Percentiles rank a stretch among this genome's conserved stretches.
Evolutionary conservation across 2,329 filamentous ascomycete genomes (phyloP).

Genomic region (Fusarium fracticaudum): DNA sequence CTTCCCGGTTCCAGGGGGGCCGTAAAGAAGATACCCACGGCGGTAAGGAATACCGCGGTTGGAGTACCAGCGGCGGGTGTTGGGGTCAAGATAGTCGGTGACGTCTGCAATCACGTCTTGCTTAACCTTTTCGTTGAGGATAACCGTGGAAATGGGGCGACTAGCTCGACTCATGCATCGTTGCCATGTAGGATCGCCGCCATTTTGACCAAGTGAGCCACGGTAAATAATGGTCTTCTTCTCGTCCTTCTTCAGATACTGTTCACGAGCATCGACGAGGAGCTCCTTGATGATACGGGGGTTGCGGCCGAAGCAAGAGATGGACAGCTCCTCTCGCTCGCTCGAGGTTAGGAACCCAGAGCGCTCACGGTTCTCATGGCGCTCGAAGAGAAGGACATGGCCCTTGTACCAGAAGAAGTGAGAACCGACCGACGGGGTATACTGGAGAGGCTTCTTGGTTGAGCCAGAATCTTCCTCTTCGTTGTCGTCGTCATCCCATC

Average conservation of each 20-base stretch:
- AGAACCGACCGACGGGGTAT: conserved; percentile 73
- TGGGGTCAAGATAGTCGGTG: conserved; percentile 69
- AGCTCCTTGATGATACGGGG: conserved; percentile 70
- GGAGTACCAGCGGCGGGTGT: conserved; percentile 80
- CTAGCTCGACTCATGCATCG: conserved; percentile 69
- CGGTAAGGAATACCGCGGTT: conserved; percentile 87
- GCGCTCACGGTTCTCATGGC: conserved; percentile 59
- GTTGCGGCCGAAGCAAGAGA: conserved; percentile 70
- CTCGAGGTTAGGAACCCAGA: conserved; percentile 53
- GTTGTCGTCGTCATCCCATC: conserved; percentile 56
- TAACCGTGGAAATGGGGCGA: conserved; percentile 72
- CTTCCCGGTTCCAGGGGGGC: conserved; percentile 84
- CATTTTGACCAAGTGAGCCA: conserved; percentile 56
- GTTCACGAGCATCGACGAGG: conserved; percentile 64
- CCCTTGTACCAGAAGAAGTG: conserved; percentile 76
- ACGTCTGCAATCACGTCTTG: conserved; percentile 68
- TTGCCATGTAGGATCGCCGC: conserved; percentile 63
- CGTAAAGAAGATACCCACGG: conserved; percentile 83
- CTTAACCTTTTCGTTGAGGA: conserved; percentile 70
- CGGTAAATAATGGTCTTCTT: conserved; percentile 74
- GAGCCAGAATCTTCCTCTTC: conserved; percentile 53
- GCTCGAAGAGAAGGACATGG: conserved; percentile 66
- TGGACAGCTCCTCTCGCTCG: conserved; percentile 66
- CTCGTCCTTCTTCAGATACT: conserved; percentile 67
- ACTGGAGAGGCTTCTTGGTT: conserved; percentile 62